phyloP scores from a whole-genome alignment of 805 yeast genomes.

The Metschnikowia koreensis region DNA sequence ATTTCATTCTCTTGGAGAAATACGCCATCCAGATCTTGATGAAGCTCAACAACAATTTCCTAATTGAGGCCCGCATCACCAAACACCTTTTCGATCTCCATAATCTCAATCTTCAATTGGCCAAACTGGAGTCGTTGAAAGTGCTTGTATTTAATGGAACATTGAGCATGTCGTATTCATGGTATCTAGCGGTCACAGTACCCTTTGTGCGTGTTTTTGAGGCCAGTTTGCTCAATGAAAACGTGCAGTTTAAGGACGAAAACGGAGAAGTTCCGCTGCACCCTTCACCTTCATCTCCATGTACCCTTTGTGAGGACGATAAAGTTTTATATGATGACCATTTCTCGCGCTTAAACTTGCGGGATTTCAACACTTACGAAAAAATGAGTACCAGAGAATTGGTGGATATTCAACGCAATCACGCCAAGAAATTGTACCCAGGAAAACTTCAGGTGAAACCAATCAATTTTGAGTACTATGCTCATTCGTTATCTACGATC shows the following conservation, averaged over 20 bases:
- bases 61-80: constrained; percentile 28
- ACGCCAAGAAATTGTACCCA: background rate
- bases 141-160: constrained; percentile 33
- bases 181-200: constrained; percentile 36
- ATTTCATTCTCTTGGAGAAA: constrained; percentile 38
- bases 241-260: constrained; percentile 2
- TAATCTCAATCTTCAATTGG: constrained; percentile 17
- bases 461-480: constrained; percentile 17
- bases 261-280: background rate
- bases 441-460: constrained; percentile 13
- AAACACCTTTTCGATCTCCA: constrained; percentile 24
- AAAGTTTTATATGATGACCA: constrained; percentile 4
- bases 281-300: background rate
- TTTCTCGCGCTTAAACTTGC: constrained; percentile 12
- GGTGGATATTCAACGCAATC: constrained; percentile 11
- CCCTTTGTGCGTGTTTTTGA: constrained; percentile 41
- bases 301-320: constrained; percentile 10
- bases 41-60: constrained; percentile 32
- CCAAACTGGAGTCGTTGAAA: constrained; percentile 24
- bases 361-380: constrained; percentile 8
- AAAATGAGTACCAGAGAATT: constrained; percentile 13
- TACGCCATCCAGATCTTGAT: constrained; percentile 37
- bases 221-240: constrained; percentile 30
- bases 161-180: constrained; percentile 35
- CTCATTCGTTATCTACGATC: constrained; percentile 24